Base-by-base conservation (phyloP, 208 protist species). In the Wallacemonas collosoma region DNA sequence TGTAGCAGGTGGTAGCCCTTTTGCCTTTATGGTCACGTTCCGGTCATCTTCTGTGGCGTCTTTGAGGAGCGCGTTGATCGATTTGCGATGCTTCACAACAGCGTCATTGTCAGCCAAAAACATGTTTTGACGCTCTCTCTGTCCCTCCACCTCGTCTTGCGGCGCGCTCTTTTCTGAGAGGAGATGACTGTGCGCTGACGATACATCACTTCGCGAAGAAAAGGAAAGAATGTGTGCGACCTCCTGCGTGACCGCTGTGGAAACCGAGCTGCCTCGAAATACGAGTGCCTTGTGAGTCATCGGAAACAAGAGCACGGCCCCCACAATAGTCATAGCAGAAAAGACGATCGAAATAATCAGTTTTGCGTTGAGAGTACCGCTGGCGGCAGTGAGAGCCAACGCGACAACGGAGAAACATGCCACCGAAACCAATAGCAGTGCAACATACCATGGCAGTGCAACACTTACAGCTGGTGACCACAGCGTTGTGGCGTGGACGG, bases 41-140 rank as follows among this genome's bases (percentile, higher is more conserved):
- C 81, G 77, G 1, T 91, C 81, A 53, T 89, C 87, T 3, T 87
- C 81, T 2, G 80, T 87, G 55, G 75, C 81, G 36, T 87, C 73
- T 15, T 73, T 58, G 48, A 90, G 69, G 1, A 90, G 38, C 64
- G 64, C 64, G 36, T 78, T 67, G 51, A 85, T 72, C 7, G 68
- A 50, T 45, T 82, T 82, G 43, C 61, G 60, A 15, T 81, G 77
- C n/a, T 75, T 60, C 56, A 72, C 53, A 0, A 75, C 76, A 1
- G 43, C 71, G 2, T 76, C 73, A 15, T 73, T 62, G 9, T 55
- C 68, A n/a, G 50, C 66, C 17, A 60, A 47, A 26, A 36, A 17
- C 5, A 41, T 45, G 9, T 39, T 63, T 17, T 48, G 38, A 26
- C 1, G 60, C 60, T 65, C 60, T 8, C 4, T 15, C 43, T 38